Conservation (phyloP, 306 rosid species). For the Morella rubra region DNA sequence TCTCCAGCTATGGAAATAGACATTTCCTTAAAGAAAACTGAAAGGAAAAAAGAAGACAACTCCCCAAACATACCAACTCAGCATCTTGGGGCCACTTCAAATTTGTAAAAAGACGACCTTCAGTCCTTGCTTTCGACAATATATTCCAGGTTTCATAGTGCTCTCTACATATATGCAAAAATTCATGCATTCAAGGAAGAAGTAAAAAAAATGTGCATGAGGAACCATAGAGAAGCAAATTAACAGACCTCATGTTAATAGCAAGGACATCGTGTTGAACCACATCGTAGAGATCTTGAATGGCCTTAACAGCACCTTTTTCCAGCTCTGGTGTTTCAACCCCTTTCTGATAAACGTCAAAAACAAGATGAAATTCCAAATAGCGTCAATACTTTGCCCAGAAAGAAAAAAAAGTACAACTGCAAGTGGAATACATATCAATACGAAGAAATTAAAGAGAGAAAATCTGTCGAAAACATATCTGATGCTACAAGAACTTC, state of each 20-base stretch:
- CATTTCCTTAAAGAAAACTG: background rate
- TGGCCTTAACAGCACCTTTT: conserved; percentile 81
- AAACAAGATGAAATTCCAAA: conserved; percentile 10
- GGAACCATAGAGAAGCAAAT: background rate
- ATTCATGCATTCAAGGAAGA: conserved; percentile 3
- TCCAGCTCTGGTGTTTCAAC: conserved; percentile 55
- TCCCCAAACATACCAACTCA: conserved; percentile 54
- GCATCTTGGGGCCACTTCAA: conserved; percentile 80
- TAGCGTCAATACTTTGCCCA: background rate
- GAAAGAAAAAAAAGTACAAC: background rate
- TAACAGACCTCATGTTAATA: conserved; percentile 66
- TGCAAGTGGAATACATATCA: background rate
- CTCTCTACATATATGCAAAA: conserved; percentile 42
- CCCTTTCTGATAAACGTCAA: conserved; percentile 53
- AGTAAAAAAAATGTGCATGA: background rate
- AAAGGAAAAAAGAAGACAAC: conserved; percentile 16
- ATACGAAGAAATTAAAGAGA: background rate
- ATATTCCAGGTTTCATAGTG: conserved; percentile 65
- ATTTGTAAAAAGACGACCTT: conserved; percentile 71
- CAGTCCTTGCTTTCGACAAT: conserved; percentile 66
- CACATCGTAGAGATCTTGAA: conserved; percentile 90
- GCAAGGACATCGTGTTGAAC: conserved; percentile 64
- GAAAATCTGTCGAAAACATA: background rate
- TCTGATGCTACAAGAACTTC: background rate
- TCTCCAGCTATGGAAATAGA: conserved; percentile 4